Percentiles rank a stretch among this genome's conserved stretches.
Evolutionary conservation across 345 rosid genomes (phyloP).

Genomic region (Leavenworthia alabamica): DNA sequence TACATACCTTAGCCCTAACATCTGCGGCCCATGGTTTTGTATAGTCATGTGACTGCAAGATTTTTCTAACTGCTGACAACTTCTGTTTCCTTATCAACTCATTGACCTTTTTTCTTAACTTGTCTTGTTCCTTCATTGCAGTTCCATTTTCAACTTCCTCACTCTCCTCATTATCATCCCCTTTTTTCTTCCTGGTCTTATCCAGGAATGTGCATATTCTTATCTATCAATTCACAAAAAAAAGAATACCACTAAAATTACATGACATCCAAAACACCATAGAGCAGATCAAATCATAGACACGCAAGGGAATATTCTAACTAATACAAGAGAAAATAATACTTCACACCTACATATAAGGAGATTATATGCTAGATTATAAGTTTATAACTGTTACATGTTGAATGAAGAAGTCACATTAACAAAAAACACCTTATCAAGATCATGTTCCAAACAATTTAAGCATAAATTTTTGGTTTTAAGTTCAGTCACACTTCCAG

Average conservation of each 20-base stretch:
- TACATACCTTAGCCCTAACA: slow-evolving; percentile 76
- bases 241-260: neutral
- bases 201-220: slow-evolving; percentile 70
- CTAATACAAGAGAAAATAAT: neutral
- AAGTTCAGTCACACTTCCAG: slow-evolving; percentile 3
- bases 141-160: slow-evolving; percentile 39
- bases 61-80: slow-evolving; percentile 68
- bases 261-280: slow-evolving; percentile 7
- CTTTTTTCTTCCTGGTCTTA: slow-evolving; percentile 64
- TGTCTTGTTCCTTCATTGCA: slow-evolving; percentile 46
- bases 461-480: neutral
- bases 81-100: slow-evolving; percentile 74
- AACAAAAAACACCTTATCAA: neutral
- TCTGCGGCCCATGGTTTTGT: slow-evolving; percentile 69
- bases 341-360: neutral
- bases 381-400: neutral
- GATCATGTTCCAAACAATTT: neutral
- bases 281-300: slow-evolving; percentile 3
- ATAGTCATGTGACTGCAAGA: slow-evolving; percentile 64
- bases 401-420: neutral
- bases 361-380: neutral
- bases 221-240: slow-evolving; percentile 41
- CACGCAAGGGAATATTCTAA: neutral
- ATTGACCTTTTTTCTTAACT: slow-evolving; percentile 64
- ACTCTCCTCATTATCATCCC: slow-evolving; percentile 31